Percentiles rank a stretch among this genome's conserved stretches.
These are phyloP conservation scores for Stereocaulon alpinum DNA, from an alignment of 495 filamentous ascomycete genomes.

Conservation along the genomic window DNA sequence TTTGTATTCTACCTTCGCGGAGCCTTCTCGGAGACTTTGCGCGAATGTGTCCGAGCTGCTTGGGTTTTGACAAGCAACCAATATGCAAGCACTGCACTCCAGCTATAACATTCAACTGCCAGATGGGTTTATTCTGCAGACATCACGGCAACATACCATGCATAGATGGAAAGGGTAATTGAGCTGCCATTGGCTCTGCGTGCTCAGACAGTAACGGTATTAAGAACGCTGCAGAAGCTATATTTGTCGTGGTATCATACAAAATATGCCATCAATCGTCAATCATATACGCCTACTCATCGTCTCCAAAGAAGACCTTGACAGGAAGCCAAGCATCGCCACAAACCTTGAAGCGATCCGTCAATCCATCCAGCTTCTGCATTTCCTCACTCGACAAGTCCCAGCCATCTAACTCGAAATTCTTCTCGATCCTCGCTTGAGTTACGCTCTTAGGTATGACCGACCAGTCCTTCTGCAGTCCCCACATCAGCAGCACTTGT, in stretches of 20 bases:
- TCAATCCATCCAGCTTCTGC: conserved; percentile 3
- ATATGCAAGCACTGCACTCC: not conserved
- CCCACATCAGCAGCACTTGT: conserved; percentile 61
- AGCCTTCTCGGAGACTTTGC: conserved; percentile 3
- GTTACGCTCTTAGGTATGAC: conserved; percentile 9
- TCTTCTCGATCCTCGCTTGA: conserved; percentile 6
- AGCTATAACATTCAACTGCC: no score
- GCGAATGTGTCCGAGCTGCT: not conserved
- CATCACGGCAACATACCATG: no score
- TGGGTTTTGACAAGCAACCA: not conserved
- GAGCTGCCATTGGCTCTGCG: not conserved
- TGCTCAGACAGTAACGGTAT: no score
- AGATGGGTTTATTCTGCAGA: not conserved
- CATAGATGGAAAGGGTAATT: not conserved
- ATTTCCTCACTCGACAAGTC: conserved; percentile 5
- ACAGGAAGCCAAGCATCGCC: conserved; percentile 5
- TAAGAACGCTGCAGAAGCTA: not conserved
- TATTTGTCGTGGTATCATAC: not conserved
- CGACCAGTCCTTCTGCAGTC: conserved; percentile 34
- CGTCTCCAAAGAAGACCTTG: conserved; percentile 6
- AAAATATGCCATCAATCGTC: not conserved
- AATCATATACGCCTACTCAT: not conserved
- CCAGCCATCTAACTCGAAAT: conserved; percentile 10
- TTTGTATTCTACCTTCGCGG: not conserved
- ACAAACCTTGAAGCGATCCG: conserved; percentile 10